phyloP scores from a whole-genome alignment of 345 rosid genomes.

The Eucalyptus leucophloia region DNA sequence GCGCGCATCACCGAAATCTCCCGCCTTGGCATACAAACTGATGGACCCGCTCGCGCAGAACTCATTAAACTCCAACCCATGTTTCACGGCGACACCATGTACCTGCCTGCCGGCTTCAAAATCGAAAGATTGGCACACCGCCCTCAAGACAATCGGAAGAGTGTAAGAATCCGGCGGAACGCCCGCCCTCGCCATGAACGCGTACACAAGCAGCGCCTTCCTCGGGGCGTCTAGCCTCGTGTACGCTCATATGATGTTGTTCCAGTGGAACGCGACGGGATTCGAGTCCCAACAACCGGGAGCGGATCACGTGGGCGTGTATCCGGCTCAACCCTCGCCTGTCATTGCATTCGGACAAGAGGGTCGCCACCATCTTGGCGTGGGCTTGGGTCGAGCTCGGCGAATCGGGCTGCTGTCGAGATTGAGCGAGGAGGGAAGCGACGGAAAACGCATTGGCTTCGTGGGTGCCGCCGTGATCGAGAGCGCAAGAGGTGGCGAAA shows the following conservation, averaged over 20 bases:
- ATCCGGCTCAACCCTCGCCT: constrained; percentile 28
- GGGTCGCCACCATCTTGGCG: constrained; percentile 13
- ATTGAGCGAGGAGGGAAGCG: not conserved
- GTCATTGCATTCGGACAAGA: constrained; percentile 26
- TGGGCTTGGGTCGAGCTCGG: constrained; percentile 14
- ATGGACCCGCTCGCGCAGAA: constrained; percentile 80
- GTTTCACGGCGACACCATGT: constrained; percentile 41
- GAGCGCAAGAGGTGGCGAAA: not conserved
- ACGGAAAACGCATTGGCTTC: not conserved
- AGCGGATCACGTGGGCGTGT: constrained; percentile 40
- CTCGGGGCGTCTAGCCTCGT: constrained; percentile 38
- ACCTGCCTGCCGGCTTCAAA: constrained; percentile 38
- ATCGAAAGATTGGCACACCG: constrained; percentile 26
- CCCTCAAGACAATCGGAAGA: constrained; percentile 52
- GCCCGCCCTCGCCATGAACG: constrained; percentile 43
- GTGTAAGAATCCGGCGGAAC: constrained; percentile 60
- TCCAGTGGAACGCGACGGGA: constrained; percentile 39
- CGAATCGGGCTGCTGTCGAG: not conserved
- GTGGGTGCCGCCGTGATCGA: too few species aligned
- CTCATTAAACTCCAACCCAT: constrained; percentile 47
- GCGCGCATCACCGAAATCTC: constrained; percentile 33
- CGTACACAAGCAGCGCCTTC: constrained; percentile 28
- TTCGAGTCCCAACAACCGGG: constrained; percentile 18
- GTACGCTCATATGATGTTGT: constrained; percentile 65
- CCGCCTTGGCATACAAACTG: constrained; percentile 29